phyloP scores from a whole-genome alignment of 352 stramenopile genomes.

The Globisporangium cederbergense region DNA sequence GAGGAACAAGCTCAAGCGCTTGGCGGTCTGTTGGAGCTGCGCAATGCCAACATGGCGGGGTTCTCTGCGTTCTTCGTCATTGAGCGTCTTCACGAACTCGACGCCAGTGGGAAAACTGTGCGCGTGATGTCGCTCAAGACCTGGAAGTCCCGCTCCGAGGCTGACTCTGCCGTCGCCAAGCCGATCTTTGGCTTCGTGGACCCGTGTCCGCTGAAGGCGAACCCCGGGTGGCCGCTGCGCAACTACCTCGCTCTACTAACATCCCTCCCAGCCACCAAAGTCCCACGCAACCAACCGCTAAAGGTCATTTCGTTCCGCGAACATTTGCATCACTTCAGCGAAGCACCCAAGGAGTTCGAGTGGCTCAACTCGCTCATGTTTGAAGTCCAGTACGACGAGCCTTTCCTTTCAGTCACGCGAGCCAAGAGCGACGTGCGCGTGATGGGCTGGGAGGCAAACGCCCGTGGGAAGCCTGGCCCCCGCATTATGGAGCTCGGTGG shows the following conservation, averaged over 20 bases:
- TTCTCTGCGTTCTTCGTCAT: slow-evolving; percentile 74
- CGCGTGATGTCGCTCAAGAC: slow-evolving; percentile 29
- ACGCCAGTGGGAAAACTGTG: slow-evolving; percentile 15
- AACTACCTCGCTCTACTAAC: slow-evolving; percentile 80
- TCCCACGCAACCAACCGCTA: slow-evolving; percentile 29
- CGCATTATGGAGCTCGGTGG: slow-evolving; percentile 71
- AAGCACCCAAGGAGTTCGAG: slow-evolving; percentile 37
- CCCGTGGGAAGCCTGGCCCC: slow-evolving; percentile 65
- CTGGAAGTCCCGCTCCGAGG: slow-evolving; percentile 21
- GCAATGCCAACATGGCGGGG: slow-evolving; percentile 19
- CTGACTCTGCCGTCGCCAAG: slow-evolving; percentile 19
- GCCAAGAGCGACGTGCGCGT: slow-evolving; percentile 33
- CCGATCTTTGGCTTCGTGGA: slow-evolving; percentile 88
- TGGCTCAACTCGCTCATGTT: slow-evolving; percentile 63
- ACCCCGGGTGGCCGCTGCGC: slow-evolving; percentile 87
- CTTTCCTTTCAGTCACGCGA: slow-evolving; percentile 29
- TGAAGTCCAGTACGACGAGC: slow-evolving; percentile 35
- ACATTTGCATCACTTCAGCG: slow-evolving; percentile 50
- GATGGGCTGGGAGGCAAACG: slow-evolving; percentile 76
- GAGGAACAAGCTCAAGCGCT: slow-evolving; percentile 40
- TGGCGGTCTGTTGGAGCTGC: slow-evolving; percentile 41
- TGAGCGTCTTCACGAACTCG: slow-evolving; percentile 25
- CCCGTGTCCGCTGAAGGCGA: slow-evolving; percentile 62
- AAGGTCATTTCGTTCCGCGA: slow-evolving; percentile 73
- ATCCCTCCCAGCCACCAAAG: slow-evolving; percentile 28